A percentile compares a stretch with the other conserved stretches of the same genome.
These are phyloP conservation scores for Hibiscus syriacus DNA, from an alignment of 345 rosid genomes.

Conservation along the genomic window DNA sequence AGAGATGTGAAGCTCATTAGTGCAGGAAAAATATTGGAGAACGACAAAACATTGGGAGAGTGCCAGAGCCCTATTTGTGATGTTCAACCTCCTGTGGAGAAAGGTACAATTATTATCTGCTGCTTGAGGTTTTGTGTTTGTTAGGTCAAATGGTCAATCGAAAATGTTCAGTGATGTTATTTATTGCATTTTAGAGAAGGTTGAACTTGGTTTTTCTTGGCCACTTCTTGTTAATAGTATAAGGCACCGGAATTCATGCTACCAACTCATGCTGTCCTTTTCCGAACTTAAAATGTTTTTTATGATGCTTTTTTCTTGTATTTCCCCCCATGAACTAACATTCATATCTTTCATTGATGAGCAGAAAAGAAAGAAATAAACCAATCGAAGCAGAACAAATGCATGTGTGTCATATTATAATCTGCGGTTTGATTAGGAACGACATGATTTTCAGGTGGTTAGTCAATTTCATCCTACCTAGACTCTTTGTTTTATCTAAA, in stretches of 20 bases:
- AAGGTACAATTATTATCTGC: slow-evolving; percentile 39
- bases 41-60: slow-evolving; percentile 70
- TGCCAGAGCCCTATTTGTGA: slow-evolving; percentile 77
- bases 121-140: not conserved
- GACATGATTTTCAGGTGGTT: slow-evolving; percentile 22
- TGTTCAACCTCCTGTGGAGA: slow-evolving; percentile 72
- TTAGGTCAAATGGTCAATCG: not conserved
- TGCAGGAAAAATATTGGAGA: slow-evolving; percentile 89
- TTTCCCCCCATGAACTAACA: slow-evolving; percentile 1
- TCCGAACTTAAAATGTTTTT: slow-evolving; percentile 1
- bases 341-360: slow-evolving; percentile 17
- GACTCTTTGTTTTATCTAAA: not conserved
- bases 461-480: not conserved
- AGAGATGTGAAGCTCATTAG: slow-evolving; percentile 89
- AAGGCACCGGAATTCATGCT: not conserved
- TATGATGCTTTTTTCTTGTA: not conserved
- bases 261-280: slow-evolving; percentile 12
- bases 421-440: slow-evolving; percentile 10
- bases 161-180: not conserved
- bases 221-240: not conserved
- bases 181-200: not conserved
- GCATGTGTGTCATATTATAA: slow-evolving; percentile 73
- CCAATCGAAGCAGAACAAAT: slow-evolving; percentile 61
- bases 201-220: not conserved
- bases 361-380: slow-evolving; percentile 65